phyloP scores from a whole-genome alignment of 495 filamentous ascomycete species.

The Durotheca rogersii region DNA sequence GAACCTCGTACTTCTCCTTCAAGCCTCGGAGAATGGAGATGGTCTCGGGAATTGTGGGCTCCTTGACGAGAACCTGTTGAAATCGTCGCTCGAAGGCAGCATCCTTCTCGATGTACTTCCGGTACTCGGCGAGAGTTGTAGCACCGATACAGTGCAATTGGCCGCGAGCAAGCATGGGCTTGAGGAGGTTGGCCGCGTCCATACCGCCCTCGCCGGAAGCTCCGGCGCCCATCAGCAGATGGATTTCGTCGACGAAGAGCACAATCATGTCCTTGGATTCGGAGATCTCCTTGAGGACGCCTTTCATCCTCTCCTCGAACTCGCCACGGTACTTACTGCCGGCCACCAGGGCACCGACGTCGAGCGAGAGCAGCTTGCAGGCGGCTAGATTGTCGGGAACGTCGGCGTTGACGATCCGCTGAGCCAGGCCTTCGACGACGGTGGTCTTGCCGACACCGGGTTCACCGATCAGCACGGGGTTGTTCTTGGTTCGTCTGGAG shows the following conservation, averaged over 20 bases:
- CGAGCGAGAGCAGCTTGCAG: constrained; percentile 89
- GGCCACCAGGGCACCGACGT: constrained; percentile 91
- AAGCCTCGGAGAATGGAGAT: constrained; percentile 95
- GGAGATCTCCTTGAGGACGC: constrained; percentile 93
- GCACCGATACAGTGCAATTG: constrained; percentile 98
- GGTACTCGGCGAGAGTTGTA: constrained; percentile 90
- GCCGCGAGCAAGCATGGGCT: constrained; percentile 91
- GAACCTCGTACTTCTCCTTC: constrained; percentile 96
- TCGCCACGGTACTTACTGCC: constrained; percentile 98
- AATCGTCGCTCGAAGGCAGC: constrained; percentile 97
- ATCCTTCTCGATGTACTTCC: constrained; percentile 99
- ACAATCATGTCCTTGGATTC: constrained; percentile 97
- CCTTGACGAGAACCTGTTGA: constrained; percentile 95
- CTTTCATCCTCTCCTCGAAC: constrained; percentile 99
- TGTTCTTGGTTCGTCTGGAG: constrained; percentile 95
- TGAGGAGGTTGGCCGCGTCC: constrained; percentile 96
- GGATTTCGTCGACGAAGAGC: constrained; percentile 97
- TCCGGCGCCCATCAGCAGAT: constrained; percentile 96
- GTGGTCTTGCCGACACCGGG: constrained; percentile 99
- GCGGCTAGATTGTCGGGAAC: constrained; percentile 93
- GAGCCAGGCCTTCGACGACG: constrained; percentile 94
- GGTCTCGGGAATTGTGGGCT: constrained; percentile 83
- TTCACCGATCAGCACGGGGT: constrained; percentile 90
- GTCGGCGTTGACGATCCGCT: constrained; percentile 91
- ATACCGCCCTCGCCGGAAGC: constrained; percentile 93